Percentiles rank a stretch among this genome's conserved stretches.
These are phyloP conservation scores for Omphalotus guepiniiformis DNA, from an alignment of 768 basidiomycete genomes.

Conservation along the genomic window DNA sequence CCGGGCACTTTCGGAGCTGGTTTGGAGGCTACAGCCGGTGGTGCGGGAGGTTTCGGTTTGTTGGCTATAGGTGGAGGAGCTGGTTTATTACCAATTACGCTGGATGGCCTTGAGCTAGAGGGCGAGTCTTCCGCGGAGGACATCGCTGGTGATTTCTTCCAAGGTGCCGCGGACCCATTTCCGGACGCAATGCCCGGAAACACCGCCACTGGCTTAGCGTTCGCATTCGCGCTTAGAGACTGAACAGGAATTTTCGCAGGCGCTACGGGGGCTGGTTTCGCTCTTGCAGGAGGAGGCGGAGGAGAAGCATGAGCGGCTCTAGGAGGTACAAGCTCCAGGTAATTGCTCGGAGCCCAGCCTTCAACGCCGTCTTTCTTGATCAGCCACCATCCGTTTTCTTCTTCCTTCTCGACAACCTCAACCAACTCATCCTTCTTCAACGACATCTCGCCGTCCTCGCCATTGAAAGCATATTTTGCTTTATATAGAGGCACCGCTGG, in stretches of 20 bases:
- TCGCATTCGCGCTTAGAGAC: constrained; percentile 50
- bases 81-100: constrained; percentile 41
- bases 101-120: constrained; percentile 46
- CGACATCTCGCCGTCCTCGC: constrained; percentile 89
- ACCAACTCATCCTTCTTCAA: constrained; percentile 89
- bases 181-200: constrained; percentile 70
- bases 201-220: constrained; percentile 77
- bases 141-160: constrained; percentile 55
- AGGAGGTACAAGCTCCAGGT: constrained; percentile 76
- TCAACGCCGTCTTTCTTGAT: constrained; percentile 79
- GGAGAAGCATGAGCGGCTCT: constrained; percentile 60
- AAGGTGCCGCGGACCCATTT: constrained; percentile 68
- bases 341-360: constrained; percentile 96
- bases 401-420: constrained; percentile 86
- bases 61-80: constrained; percentile 55
- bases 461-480: constrained; percentile 89
- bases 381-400: constrained; percentile 98
- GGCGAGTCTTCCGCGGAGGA: constrained; percentile 35
- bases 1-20: constrained; percentile 39
- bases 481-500: constrained; percentile 75
- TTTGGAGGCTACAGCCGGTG: constrained; percentile 33
- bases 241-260: constrained; percentile 33
- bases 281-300: constrained; percentile 63
- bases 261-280: constrained; percentile 32
- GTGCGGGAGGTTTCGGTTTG: constrained; percentile 63